phyloP scores from a whole-genome alignment of 106 monocot species.

The Vanilla planifolia region DNA sequence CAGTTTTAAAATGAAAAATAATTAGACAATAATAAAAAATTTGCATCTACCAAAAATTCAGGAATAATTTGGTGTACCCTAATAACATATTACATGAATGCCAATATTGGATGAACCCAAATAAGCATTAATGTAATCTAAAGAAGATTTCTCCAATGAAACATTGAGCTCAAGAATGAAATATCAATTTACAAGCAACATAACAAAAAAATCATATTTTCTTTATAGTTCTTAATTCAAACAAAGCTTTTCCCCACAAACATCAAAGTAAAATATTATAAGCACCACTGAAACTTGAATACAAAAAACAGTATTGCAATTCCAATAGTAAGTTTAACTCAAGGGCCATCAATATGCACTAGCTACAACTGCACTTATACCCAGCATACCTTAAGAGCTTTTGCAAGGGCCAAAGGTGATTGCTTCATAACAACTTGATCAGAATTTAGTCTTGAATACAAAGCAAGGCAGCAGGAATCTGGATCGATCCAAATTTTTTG shows the following conservation, averaged over 20 bases:
- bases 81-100: no score
- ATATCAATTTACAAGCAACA: no score
- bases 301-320: not conserved
- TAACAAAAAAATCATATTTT: not conserved
- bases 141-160: no score
- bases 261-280: not conserved
- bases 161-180: no score
- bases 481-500: slow-evolving; percentile 74
- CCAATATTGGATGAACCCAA: no score
- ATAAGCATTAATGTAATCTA: no score
- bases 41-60: no score
- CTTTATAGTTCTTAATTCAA: not conserved
- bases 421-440: slow-evolving; percentile 58
- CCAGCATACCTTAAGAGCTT: slow-evolving; percentile 78
- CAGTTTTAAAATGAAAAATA: no score
- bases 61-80: no score
- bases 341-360: not conserved
- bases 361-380: not conserved
- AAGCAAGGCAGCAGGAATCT: slow-evolving; percentile 60
- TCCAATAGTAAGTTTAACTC: not conserved
- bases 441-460: slow-evolving; percentile 49
- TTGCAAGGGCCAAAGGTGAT: slow-evolving; percentile 89
- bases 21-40: no score
- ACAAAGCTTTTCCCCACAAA: not conserved
- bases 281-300: not conserved